These are phyloP conservation scores for Primulina huaijiensis DNA, from an alignment of 257 asterid genomes.

Conservation along the genomic window DNA sequence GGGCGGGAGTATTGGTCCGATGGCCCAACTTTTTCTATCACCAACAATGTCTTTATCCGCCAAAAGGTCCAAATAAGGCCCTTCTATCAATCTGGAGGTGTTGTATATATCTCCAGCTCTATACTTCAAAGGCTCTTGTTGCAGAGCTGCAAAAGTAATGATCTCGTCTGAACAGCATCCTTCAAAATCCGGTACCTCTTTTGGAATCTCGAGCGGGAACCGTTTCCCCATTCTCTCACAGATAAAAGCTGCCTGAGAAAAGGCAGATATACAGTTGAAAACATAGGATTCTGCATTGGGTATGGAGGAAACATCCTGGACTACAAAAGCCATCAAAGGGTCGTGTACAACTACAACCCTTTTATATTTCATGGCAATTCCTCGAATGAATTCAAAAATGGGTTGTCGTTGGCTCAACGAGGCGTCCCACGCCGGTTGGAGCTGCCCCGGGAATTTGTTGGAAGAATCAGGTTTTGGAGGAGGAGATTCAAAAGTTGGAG, in stretches of 20 bases:
- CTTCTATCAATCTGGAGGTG: slow-evolving; percentile 34
- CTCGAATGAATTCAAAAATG: slow-evolving; percentile 16
- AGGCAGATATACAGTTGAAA: slow-evolving; percentile 30
- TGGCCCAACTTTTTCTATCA: slow-evolving; percentile 38
- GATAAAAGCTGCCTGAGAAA: not conserved
- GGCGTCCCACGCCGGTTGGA: slow-evolving; percentile 42
- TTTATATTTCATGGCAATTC: not conserved
- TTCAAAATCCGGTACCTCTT: slow-evolving; percentile 15
- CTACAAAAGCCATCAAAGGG: slow-evolving; percentile 28
- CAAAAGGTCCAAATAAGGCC: slow-evolving; percentile 30
- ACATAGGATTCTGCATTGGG: slow-evolving; percentile 37
- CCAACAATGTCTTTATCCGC: slow-evolving; percentile 18
- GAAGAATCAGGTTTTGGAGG: slow-evolving; percentile 23
- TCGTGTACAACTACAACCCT: slow-evolving; percentile 45
- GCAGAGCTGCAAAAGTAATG: not conserved
- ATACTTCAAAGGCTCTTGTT: slow-evolving; percentile 12
- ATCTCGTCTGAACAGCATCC: slow-evolving; percentile 15
- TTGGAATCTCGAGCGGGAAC: not conserved
- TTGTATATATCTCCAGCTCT: slow-evolving; percentile 34
- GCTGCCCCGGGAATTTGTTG: slow-evolving; percentile 35
- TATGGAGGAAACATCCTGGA: slow-evolving; percentile 30
- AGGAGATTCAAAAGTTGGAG: slow-evolving; percentile 23
- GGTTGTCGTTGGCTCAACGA: slow-evolving; percentile 33
- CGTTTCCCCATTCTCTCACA: slow-evolving; percentile 1
- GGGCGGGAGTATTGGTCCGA: slow-evolving; percentile 39